Evolutionary conservation across 352 stramenopile genomes (phyloP), one percentile per base, ranked within the genome.

Genomic region (Hyaloperonospora brassicae): DNA sequence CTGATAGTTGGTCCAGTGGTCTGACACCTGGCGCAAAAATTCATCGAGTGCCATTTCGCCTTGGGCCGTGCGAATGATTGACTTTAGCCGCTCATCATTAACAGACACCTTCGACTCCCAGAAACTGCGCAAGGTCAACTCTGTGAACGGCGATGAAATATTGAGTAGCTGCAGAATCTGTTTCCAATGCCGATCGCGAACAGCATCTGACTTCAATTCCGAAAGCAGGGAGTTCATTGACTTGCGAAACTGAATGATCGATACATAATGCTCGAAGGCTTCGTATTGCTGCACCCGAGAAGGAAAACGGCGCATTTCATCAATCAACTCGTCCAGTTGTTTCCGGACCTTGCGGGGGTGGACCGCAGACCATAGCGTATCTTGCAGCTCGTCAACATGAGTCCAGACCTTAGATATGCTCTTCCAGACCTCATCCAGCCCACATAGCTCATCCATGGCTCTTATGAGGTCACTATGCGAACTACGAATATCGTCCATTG

Each of bases 1-100:
- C 52, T 96, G 73, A 50, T 94, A 96, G 45, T 81, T 87, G 2
- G 69, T 84, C 92, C 92, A 98, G 54, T 89, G 86, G 31, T 96
- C 85, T 5, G 84, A 76, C 11, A 97, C 95, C 74, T 99, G 92
- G 11, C 76, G 77, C 25, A 99, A 72, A 64, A 98, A 99, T 55
- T 99, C 86, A 68, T 99, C 97, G 25, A 99, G 84, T 2, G 97
- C 97, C 90, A 99, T 98, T 84, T 99, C 97, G 40, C 97, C 97
- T 70, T 99, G 97, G 48, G 98, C 97, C 2, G 95, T 93, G 34
- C 91, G 91, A 49, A 99, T 95, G 52, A 99, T 96, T 51, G 98
- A 85, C 44, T 86, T 89, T 13, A 99, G 86, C 57, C 98, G 87
- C 49, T 97, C 96, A 64, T 98, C 96, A 40, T 93, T 84, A 1